Percentiles rank a stretch among this genome's conserved stretches.
These are phyloP conservation scores for Chrysoporthe austroafricana DNA, from an alignment of 2,329 filamentous ascomycete species.

Conservation along the genomic window DNA sequence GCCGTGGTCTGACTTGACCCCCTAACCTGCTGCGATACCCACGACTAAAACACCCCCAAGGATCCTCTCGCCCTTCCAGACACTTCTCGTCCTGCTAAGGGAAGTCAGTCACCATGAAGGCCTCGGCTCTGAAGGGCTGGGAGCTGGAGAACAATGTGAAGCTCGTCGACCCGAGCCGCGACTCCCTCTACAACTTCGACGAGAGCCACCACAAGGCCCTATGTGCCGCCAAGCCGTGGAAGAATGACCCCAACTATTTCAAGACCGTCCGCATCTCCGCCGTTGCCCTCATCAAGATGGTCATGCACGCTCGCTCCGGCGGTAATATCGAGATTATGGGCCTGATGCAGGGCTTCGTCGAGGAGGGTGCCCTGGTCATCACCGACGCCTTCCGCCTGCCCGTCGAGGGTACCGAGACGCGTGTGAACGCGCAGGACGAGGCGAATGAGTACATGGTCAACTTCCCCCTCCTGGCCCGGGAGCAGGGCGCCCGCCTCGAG, in stretches of 20 bases:
- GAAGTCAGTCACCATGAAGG: constrained; percentile 23
- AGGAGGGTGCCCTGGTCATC: constrained; percentile 83
- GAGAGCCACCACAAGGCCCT: constrained; percentile 68
- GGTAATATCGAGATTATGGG: constrained; percentile 96
- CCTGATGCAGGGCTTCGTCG: constrained; percentile 93
- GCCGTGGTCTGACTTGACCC: not conserved
- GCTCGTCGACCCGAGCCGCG: constrained; percentile 82
- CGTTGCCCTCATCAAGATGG: constrained; percentile 96
- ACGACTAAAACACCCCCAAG: not conserved
- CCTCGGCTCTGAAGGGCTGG: constrained; percentile 27
- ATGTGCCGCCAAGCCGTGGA: constrained; percentile 73
- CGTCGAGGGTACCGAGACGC: constrained; percentile 97
- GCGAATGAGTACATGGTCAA: constrained; percentile 97
- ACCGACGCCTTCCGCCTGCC: constrained; percentile 93
- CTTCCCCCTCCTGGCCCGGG: constrained; percentile 76
- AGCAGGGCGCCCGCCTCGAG: constrained; percentile 73
- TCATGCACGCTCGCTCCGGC: constrained; percentile 97
- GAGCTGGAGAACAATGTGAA: constrained; percentile 87
- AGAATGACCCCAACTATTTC: constrained; percentile 81
- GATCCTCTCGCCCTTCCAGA: not conserved
- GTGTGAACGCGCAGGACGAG: constrained; percentile 93
- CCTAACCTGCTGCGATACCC: not conserved
- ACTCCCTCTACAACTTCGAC: constrained; percentile 90
- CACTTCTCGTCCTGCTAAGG: not conserved
- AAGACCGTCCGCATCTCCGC: constrained; percentile 92